Evolutionary conservation across 768 basidiomycete genomes (phyloP), one percentile per base, ranked within the genome.

Genomic region (Tricholoma furcatifolium): DNA sequence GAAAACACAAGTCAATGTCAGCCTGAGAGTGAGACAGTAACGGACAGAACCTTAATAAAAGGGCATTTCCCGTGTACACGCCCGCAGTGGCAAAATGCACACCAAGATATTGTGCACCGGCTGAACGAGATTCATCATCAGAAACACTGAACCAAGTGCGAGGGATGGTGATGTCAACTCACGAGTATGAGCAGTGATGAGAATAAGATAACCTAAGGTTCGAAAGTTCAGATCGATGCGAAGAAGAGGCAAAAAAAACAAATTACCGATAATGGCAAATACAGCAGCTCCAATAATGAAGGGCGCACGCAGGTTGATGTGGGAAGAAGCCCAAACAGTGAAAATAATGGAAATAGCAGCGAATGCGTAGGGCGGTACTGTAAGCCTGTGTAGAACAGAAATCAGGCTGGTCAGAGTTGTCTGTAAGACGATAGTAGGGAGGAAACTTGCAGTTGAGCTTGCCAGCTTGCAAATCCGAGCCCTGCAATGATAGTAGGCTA

Each of bases 401-500:
- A 23, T n/a, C 27, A 11, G 31, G 8, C 23, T 8, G n/a, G n/a
- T n/a, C 40, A 20, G 27, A 7, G n/a, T 23, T 8, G 10, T 24
- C 3, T 6, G 42, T 27, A 38, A 51, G n/a, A 43, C 18, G 10
- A 20, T 15, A 14, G 17, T 1, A 20, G 39, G 12, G 7, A 20
- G 39, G 51, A 35, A 17, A 61, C 75, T 47, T 62, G 81, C 81
- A 85, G 55, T 61, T 84, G 81, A 21, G 81, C 82, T 62, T 83
- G 71, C 83, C 83, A 84, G 35, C 74, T 78, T 47, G 75, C 61
- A 57, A 78, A 85, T 20, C 85, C 83, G 4, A 85, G 72, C 2
- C 68, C 71, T 4, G 78, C 72, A 51, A 85, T 82, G 54, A 85
- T 84, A 1, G 82, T 81, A 3, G 84, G 83, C 78, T 82, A 54